Conservation (phyloP, 2,329 filamentous ascomycete genomes). For the Tolypocladium nubicola region DNA sequence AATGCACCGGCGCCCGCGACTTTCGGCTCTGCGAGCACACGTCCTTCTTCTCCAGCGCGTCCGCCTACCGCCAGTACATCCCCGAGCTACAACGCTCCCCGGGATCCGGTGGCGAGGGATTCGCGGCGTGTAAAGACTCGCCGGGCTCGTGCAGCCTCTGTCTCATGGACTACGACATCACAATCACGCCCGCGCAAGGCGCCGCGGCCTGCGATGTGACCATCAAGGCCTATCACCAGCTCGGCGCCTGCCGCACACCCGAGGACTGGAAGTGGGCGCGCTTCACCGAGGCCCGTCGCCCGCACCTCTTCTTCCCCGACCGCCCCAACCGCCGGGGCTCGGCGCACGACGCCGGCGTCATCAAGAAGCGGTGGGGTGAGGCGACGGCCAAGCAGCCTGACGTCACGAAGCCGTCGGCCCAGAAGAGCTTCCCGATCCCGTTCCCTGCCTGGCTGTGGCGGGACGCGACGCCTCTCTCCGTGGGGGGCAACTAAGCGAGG, state of each 20-base stretch:
- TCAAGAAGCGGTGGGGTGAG: slow-evolving; percentile 8
- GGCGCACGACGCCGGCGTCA: slow-evolving; percentile 5
- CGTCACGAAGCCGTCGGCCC: background rate
- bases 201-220: slow-evolving; percentile 3
- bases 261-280: slow-evolving; percentile 15
- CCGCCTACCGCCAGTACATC: slow-evolving; percentile 9
- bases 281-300: slow-evolving; percentile 10
- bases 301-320: slow-evolving; percentile 11
- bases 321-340: slow-evolving; percentile 12
- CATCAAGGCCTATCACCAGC: slow-evolving; percentile 10
- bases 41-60: slow-evolving; percentile 8
- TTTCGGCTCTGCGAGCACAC: slow-evolving; percentile 13
- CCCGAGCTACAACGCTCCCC: slow-evolving; percentile 8
- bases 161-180: slow-evolving; percentile 14
- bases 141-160: slow-evolving; percentile 12
- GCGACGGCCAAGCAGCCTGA: background rate
- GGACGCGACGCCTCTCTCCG: background rate
- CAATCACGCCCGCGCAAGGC: slow-evolving; percentile 2
- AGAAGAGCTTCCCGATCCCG: background rate
- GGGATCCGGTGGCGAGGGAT: slow-evolving; percentile 1
- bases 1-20: slow-evolving; percentile 8
- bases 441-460: background rate
- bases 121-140: slow-evolving; percentile 7
- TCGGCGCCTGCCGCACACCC: slow-evolving; percentile 11
- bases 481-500: background rate